Conservation (phyloP, 108 stramenopile species). For the Aurantiochytrium sp. region DNA sequence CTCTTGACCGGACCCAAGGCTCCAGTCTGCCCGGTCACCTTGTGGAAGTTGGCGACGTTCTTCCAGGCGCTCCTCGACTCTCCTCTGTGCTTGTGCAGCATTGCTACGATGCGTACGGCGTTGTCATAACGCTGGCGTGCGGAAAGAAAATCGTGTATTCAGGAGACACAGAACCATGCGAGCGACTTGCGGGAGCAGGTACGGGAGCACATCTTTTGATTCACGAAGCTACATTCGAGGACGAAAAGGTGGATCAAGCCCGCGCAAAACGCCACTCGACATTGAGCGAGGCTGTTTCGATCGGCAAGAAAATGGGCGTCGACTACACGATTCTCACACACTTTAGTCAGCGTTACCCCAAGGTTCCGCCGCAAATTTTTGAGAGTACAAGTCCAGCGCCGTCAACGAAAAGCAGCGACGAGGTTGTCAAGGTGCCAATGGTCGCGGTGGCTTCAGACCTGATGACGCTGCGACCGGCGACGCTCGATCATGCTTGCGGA, state of each 20-base stretch:
- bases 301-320: slow-evolving; percentile 70
- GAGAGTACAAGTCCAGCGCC: not conserved
- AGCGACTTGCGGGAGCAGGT: slow-evolving; percentile 55
- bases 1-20: not conserved
- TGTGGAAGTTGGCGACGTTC: not conserved
- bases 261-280: slow-evolving; percentile 80
- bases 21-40: not conserved
- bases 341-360: slow-evolving; percentile 92
- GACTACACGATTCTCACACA: slow-evolving; percentile 71
- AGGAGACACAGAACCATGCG: slow-evolving; percentile 89
- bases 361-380: not conserved
- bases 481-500: not conserved
- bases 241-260: slow-evolving; percentile 78
- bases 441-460: not conserved
- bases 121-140: slow-evolving; percentile 61
- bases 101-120: slow-evolving; percentile 73
- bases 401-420: not conserved
- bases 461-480: not conserved
- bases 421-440: not conserved
- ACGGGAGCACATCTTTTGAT: slow-evolving; percentile 71
- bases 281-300: slow-evolving; percentile 72
- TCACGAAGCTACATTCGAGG: slow-evolving; percentile 96
- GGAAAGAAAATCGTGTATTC: slow-evolving; percentile 77
- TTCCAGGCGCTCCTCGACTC: not conserved
- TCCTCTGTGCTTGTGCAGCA: slow-evolving; percentile 71